Percentiles rank a stretch among this genome's conserved stretches.
Evolutionary conservation across 345 rosid genomes (phyloP).

Genomic region (Toxicodendron radicans): DNA sequence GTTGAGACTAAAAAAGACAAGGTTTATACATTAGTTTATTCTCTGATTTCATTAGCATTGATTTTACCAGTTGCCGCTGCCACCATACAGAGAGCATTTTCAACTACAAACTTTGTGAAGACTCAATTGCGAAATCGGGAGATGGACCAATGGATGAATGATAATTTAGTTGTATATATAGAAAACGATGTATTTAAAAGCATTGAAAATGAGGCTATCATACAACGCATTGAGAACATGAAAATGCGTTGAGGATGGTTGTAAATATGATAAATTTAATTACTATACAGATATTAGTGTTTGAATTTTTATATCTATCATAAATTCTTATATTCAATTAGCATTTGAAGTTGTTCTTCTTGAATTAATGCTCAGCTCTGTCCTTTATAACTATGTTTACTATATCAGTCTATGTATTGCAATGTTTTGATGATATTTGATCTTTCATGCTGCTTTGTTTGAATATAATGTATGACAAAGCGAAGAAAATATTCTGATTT

Average conservation of each 20-base stretch:
- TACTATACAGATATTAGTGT: background rate
- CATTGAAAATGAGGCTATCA: background rate
- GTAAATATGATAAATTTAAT: background rate
- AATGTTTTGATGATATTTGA: background rate
- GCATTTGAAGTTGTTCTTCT: background rate
- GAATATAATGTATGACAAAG: background rate
- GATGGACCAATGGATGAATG: background rate
- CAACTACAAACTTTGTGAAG: background rate
- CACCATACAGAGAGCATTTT: background rate
- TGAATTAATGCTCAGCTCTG: background rate
- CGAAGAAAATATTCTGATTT: too few species aligned
- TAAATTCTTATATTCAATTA: background rate
- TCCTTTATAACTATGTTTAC: background rate
- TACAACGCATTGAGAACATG: background rate
- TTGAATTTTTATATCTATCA: background rate
- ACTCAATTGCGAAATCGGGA: background rate
- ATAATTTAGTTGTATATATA: background rate
- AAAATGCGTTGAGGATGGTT: background rate
- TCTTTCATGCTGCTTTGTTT: background rate
- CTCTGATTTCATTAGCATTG: background rate
- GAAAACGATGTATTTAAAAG: background rate
- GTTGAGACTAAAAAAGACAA: background rate
- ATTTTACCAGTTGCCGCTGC: background rate
- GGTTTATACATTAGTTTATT: background rate
- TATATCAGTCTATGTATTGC: background rate